phyloP scores from a whole-genome alignment of 345 rosid genomes.

The Aquilaria malaccensis region DNA sequence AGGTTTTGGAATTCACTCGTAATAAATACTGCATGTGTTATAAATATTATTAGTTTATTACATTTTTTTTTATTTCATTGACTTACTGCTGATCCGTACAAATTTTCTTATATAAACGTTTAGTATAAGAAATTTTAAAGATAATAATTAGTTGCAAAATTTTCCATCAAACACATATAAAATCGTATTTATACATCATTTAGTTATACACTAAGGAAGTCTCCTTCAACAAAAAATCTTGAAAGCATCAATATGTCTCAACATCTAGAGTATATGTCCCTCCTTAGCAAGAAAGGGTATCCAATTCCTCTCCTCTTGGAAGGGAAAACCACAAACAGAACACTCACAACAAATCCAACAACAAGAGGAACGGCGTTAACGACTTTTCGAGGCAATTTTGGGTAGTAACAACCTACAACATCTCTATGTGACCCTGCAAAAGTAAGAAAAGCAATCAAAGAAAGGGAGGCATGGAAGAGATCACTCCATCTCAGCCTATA shows the following conservation, averaged over 20 bases:
- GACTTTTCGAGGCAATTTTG: conserved; percentile 31
- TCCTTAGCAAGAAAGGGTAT: conserved; percentile 33
- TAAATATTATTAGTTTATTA: too few species aligned
- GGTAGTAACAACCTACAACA: conserved; percentile 36
- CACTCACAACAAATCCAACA: conserved; percentile 31
- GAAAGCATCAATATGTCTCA: neutral
- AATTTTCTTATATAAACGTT: too few species aligned
- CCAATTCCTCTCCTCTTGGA: conserved; percentile 46
- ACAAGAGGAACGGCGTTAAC: conserved; percentile 32
- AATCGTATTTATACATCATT: too few species aligned
- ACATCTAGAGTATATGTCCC: conserved; percentile 23
- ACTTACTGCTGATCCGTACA: too few species aligned
- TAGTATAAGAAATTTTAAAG: too few species aligned
- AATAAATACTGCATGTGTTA: too few species aligned
- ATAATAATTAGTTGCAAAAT: too few species aligned
- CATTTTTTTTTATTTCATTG: too few species aligned
- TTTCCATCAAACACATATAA: too few species aligned
- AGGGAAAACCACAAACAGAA: conserved; percentile 33
- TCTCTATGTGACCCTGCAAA: conserved; percentile 36
- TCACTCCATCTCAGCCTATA: conserved; percentile 39
- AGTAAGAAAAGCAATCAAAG: conserved; percentile 32
- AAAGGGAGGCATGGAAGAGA: conserved; percentile 32
- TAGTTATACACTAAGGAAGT: too few species aligned
- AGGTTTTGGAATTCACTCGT: too few species aligned
- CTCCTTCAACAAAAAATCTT: too few species aligned